phyloP scores from a whole-genome alignment of 2,329 filamentous ascomycete genomes.

The Cladobotryum protrusum region DNA sequence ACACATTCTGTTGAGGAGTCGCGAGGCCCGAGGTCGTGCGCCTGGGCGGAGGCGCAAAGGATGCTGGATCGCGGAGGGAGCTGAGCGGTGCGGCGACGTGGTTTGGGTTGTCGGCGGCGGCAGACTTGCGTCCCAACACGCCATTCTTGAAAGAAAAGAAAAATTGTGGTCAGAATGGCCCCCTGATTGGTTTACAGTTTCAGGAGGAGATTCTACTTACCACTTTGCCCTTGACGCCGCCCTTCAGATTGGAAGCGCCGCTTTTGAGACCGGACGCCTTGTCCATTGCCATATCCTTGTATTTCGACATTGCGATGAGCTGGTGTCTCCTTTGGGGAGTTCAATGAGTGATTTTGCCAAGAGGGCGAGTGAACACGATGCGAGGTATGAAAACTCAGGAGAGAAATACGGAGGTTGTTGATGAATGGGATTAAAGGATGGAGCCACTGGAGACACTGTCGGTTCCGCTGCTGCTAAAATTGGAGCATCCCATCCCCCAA shows the following conservation, averaged over 20 bases:
- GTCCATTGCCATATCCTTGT: constrained; percentile 42
- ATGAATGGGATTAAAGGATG: neutral
- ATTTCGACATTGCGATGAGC: constrained; percentile 34
- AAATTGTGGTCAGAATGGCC: neutral
- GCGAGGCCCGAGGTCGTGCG: constrained; percentile 36
- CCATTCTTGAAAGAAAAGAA: neutral
- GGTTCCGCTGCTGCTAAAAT: too few species aligned
- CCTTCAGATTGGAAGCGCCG: constrained; percentile 8
- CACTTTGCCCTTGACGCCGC: constrained; percentile 32
- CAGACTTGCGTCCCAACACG: constrained; percentile 29
- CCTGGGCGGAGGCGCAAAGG: constrained; percentile 77
- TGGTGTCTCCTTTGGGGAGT: neutral
- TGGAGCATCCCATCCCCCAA: too few species aligned
- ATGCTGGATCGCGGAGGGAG: constrained; percentile 65
- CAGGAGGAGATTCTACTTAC: constrained; percentile 30
- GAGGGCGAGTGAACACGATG: neutral
- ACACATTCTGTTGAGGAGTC: constrained; percentile 18
- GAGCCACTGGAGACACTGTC: neutral
- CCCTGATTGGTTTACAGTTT: neutral
- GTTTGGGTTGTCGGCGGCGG: constrained; percentile 21
- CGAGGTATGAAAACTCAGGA: neutral
- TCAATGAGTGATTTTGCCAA: neutral
- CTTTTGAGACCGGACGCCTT: constrained; percentile 14
- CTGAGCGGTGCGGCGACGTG: constrained; percentile 56
- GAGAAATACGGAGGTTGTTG: neutral